Evolutionary conservation across 2,329 filamentous ascomycete genomes (phyloP), one percentile per base, ranked within the genome.

Genomic region (Exophiala sp.): DNA sequence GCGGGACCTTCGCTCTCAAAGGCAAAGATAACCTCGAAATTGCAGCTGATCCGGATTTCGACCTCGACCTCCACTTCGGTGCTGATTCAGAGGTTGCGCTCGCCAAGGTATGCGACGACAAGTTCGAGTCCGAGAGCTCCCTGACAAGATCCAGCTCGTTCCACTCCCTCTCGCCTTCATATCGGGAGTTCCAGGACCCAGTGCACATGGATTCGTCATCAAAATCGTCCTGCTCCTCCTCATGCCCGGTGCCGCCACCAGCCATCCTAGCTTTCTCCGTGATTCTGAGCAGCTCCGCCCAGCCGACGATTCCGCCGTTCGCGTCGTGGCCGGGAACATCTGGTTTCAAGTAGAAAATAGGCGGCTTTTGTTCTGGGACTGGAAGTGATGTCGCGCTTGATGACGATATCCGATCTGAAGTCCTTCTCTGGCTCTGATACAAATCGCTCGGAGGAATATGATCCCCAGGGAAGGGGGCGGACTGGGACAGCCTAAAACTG

Each of bases 221-320:
- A 3, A 35, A 11, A 10, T 29, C 34, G n/a, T 16, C 35, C 7
- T 33, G 8, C 11, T 18, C 42, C n/a, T 32, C 10, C n/a, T 43
- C 45, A 36, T 34, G 33, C 5, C 34, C 36, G n/a, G 18, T 12
- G 8, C 10, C 41, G 7, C 36, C 10, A 32, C 52, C 34, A 14
- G 7, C 32, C 38, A 21, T 24, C 36, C 51, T 55, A n/a, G 36
- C 51, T 18, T 62, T 46, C 70, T 72, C 59, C 72, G 70, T 73
- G 16, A 71, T 67, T 11, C 68, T 65, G 24, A 75, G 65, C 5
- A 75, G 61, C 49, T 76, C 71, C 52, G 70, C 73, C 73, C 73
- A 76, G 38, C 67, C 70, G 41, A 75, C 60, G 43, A 76, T 59
- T 7, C 74, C 74, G 21, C 73, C 74, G 36, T 76, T 72, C 7